phyloP scores from a whole-genome alignment of 2,329 filamentous ascomycete genomes.

The Epichloe hybrida region DNA sequence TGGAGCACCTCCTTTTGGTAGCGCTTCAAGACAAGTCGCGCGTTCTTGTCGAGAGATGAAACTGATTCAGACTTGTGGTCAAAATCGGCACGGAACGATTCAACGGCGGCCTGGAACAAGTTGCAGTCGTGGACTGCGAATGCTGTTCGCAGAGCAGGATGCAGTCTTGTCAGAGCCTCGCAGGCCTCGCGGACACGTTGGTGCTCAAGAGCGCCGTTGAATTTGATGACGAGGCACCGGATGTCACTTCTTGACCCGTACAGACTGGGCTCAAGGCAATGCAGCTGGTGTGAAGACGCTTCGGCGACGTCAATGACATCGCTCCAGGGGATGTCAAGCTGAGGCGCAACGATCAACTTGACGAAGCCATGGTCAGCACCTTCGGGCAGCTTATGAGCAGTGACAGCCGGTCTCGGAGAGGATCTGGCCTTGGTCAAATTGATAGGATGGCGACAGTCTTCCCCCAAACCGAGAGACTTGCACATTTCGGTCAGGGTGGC shows the following conservation, averaged over 20 bases:
- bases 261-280: conserved; percentile 34
- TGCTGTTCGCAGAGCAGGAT: conserved; percentile 40
- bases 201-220: conserved; percentile 28
- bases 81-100: conserved; percentile 30
- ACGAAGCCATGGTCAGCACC: conserved; percentile 21
- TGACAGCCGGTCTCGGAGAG: conserved; percentile 4
- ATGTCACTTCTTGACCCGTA: conserved; percentile 30
- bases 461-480: conserved; percentile 14
- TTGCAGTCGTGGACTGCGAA: conserved; percentile 34
- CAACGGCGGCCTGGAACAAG: conserved; percentile 35
- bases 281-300: conserved; percentile 33
- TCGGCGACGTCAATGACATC: conserved; percentile 34
- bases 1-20: conserved; percentile 27
- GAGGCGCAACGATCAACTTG: conserved; percentile 27
- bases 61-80: conserved; percentile 26
- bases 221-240: conserved; percentile 34
- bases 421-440: background rate
- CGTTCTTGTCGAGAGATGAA: conserved; percentile 24
- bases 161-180: conserved; percentile 27
- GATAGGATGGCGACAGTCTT: background rate
- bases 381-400: conserved; percentile 4
- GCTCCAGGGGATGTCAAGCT: conserved; percentile 26
- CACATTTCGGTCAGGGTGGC: conserved; percentile 32
- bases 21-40: conserved; percentile 28
- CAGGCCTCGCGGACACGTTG: conserved; percentile 34